phyloP scores from a whole-genome alignment of 2,329 filamentous ascomycete species.

The Talaromyces sp. region DNA sequence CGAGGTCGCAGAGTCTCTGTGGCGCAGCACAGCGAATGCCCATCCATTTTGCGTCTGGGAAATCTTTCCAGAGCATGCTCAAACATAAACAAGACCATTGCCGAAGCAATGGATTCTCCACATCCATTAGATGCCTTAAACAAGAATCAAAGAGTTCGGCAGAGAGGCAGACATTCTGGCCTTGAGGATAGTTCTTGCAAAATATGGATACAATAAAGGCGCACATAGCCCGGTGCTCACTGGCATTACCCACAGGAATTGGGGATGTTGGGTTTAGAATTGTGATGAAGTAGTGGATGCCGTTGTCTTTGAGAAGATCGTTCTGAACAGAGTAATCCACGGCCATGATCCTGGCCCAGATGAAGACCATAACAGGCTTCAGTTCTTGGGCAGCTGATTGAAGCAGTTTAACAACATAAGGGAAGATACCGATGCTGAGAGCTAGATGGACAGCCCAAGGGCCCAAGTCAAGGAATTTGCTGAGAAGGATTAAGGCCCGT shows the following conservation, averaged over 20 bases:
- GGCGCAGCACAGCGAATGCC: constrained; percentile 88
- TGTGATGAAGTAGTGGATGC: constrained; percentile 92
- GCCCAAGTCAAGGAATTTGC: constrained; percentile 88
- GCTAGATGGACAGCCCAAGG: constrained; percentile 99
- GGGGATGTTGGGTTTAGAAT: constrained; percentile 81
- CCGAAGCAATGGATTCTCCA: constrained; percentile 79
- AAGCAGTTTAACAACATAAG: constrained; percentile 93
- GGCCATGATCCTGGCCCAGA: constrained; percentile 93
- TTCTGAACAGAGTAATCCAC: constrained; percentile 92
- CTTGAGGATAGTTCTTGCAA: constrained; percentile 89
- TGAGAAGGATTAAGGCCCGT: constrained; percentile 82
- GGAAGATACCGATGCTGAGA: constrained; percentile 96
- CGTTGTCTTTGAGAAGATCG: constrained; percentile 93
- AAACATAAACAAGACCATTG: constrained; percentile 97
- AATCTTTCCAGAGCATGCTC: constrained; percentile 88
- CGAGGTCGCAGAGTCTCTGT: constrained; percentile 71
- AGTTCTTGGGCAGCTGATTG: constrained; percentile 92
- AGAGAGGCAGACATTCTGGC: constrained; percentile 85
- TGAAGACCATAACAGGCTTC: constrained; percentile 99
- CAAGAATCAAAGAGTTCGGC: constrained; percentile 88
- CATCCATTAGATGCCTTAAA: constrained; percentile 74
- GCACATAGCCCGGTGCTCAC: constrained; percentile 98
- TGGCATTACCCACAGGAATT: constrained; percentile 79
- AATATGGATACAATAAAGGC: constrained; percentile 97
- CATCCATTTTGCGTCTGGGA: constrained; percentile 89